A percentile compares a stretch with the other conserved stretches of the same genome.
Conservation (phyloP, 2,329 filamentous ascomycete genomes). For the Westerdykella ornata region DNA sequence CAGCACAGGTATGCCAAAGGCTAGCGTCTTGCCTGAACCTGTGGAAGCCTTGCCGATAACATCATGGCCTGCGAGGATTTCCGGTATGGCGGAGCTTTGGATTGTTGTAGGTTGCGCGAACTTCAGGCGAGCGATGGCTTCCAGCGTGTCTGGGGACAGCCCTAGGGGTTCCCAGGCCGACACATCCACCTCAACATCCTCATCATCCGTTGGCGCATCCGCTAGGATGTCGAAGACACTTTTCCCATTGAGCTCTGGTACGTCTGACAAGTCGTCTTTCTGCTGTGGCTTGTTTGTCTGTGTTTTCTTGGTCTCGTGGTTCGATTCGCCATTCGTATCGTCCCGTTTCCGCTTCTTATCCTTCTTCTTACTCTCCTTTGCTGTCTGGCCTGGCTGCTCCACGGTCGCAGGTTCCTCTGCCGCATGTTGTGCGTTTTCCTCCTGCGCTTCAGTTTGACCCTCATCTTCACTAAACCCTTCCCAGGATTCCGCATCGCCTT, state of each 20-base stretch:
- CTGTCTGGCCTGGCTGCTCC: neutral
- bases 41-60: slow-evolving; percentile 95
- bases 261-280: slow-evolving; percentile 3
- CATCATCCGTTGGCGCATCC: slow-evolving; percentile 46
- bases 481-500: slow-evolving; percentile 16
- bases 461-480: slow-evolving; percentile 24
- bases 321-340: slow-evolving; percentile 6
- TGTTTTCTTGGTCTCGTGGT: slow-evolving; percentile 16
- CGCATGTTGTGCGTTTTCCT: slow-evolving; percentile 37
- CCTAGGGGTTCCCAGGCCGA: slow-evolving; percentile 71
- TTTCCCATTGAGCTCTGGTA: slow-evolving; percentile 13
- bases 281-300: slow-evolving; percentile 17
- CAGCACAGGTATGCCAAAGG: slow-evolving; percentile 88
- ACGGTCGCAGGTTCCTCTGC: slow-evolving; percentile 19
- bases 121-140: slow-evolving; percentile 68
- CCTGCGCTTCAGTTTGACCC: slow-evolving; percentile 2
- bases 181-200: slow-evolving; percentile 59
- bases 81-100: slow-evolving; percentile 71
- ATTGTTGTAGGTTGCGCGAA: slow-evolving; percentile 79
- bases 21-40: slow-evolving; percentile 92
- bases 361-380: slow-evolving; percentile 41
- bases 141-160: slow-evolving; percentile 64
- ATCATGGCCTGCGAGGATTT: slow-evolving; percentile 76
- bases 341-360: slow-evolving; percentile 6
- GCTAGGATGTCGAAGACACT: slow-evolving; percentile 51